Evolutionary conservation across 208 protist species (phyloP).

Genomic region (Leishmania arabica): DNA sequence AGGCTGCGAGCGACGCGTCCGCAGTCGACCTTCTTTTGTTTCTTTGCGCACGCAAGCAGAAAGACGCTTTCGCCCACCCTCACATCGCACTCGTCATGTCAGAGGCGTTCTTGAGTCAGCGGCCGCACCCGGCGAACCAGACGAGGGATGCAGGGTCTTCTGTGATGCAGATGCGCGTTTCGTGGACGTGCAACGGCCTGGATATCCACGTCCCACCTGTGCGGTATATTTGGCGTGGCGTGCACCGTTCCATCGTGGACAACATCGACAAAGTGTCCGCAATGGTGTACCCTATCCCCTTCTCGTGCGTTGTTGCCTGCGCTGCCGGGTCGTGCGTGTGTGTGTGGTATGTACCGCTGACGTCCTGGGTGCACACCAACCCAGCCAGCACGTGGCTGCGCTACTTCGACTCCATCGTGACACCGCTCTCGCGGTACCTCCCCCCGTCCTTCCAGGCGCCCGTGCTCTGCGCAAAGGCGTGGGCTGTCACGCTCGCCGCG

Average conservation of each 20-base stretch:
- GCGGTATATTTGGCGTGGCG: constrained; percentile 49
- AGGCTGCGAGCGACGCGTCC: neutral
- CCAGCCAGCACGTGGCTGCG: constrained; percentile 44
- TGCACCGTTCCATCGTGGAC: constrained; percentile 43
- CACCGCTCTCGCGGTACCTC: constrained; percentile 43
- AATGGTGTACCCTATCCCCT: constrained; percentile 61
- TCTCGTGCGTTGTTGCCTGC: constrained; percentile 45
- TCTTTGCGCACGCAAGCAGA: neutral
- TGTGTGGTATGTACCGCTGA: constrained; percentile 38
- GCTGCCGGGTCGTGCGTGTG: constrained; percentile 47
- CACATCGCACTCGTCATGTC: constrained; percentile 36
- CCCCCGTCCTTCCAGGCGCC: constrained; percentile 36
- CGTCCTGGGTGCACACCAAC: constrained; percentile 39
- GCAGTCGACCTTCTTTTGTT: neutral
- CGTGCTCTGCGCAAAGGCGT: constrained; percentile 48
- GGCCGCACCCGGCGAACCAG: constrained; percentile 43
- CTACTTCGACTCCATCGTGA: constrained; percentile 54
- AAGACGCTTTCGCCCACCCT: neutral
- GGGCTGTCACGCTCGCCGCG: constrained; percentile 32
- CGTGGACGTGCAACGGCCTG: constrained; percentile 47
- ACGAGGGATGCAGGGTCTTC: constrained; percentile 50
- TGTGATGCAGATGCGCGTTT: constrained; percentile 40
- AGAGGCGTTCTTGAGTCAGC: constrained; percentile 57
- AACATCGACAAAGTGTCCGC: constrained; percentile 62
- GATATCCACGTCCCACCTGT: constrained; percentile 77